Evolutionary conservation across 306 rosid species (phyloP).

Genomic region (Leucaena leucocephala): DNA sequence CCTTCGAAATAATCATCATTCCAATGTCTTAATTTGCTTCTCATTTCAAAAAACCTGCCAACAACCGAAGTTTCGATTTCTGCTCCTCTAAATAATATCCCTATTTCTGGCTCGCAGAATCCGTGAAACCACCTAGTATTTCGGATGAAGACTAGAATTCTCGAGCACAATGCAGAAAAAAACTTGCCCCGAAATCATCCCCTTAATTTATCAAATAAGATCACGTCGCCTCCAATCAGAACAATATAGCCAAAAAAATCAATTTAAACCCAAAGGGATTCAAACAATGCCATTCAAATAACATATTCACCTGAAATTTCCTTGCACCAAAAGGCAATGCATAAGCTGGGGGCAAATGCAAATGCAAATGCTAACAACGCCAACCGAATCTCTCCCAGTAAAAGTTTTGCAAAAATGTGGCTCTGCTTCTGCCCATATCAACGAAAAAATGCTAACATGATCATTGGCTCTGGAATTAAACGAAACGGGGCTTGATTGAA

Average conservation of each 20-base stretch:
- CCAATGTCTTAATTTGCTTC: slow-evolving; percentile 51
- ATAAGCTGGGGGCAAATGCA: neutral
- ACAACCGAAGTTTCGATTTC: slow-evolving; percentile 22
- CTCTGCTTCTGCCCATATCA: slow-evolving; percentile 60
- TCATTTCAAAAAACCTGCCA: slow-evolving; percentile 46
- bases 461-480: slow-evolving; percentile 17
- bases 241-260: slow-evolving; percentile 3
- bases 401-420: slow-evolving; percentile 34
- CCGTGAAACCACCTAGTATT: slow-evolving; percentile 44
- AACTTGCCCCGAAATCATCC: slow-evolving; percentile 9
- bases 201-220: slow-evolving; percentile 40
- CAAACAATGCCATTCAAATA: slow-evolving; percentile 28
- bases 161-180: slow-evolving; percentile 23
- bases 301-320: slow-evolving; percentile 17
- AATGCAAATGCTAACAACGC: neutral
- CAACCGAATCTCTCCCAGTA: slow-evolving; percentile 26
- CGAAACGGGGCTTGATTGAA: slow-evolving; percentile 39
- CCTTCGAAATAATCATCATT: slow-evolving; percentile 66
- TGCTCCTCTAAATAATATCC: slow-evolving; percentile 33
- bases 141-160: slow-evolving; percentile 35
- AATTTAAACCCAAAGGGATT: slow-evolving; percentile 26
- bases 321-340: neutral
- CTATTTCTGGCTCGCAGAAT: slow-evolving; percentile 21
- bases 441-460: slow-evolving; percentile 36
- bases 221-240: slow-evolving; percentile 13